These are phyloP conservation scores for Venturiaceae sp. DNA, from an alignment of 2,329 filamentous ascomycete species.

Conservation along the genomic window DNA sequence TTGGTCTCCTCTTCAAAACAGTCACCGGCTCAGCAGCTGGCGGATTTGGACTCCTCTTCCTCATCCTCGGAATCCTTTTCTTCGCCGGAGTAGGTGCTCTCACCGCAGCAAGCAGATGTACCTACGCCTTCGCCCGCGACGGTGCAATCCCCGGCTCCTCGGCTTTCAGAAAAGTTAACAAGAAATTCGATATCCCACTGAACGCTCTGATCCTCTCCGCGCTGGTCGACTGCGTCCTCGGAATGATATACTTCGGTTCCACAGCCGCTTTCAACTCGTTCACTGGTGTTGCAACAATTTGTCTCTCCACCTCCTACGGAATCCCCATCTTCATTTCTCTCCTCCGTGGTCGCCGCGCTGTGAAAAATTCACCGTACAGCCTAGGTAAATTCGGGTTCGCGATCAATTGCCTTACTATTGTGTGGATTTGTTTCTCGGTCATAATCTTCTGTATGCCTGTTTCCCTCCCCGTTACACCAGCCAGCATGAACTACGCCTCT, in stretches of 20 bases:
- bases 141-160: constrained; percentile 62
- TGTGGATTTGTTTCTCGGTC: constrained; percentile 61
- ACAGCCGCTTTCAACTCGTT: constrained; percentile 71
- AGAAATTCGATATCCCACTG: constrained; percentile 57
- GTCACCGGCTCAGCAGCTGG: constrained; percentile 64
- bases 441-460: constrained; percentile 67
- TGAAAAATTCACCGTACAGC: constrained; percentile 57
- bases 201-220: constrained; percentile 61
- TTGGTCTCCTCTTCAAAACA: constrained; percentile 65
- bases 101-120: constrained; percentile 65
- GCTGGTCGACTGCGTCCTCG: constrained; percentile 58
- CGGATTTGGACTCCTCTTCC: constrained; percentile 65
- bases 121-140: constrained; percentile 67
- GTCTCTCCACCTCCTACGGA: constrained; percentile 64
- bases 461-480: constrained; percentile 28
- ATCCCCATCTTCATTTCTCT: constrained; percentile 66
- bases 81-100: constrained; percentile 68
- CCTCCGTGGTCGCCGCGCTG: constrained; percentile 53
- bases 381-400: constrained; percentile 58
- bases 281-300: constrained; percentile 72
- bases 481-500: constrained; percentile 33
- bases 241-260: constrained; percentile 71
- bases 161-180: constrained; percentile 57
- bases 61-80: constrained; percentile 67
- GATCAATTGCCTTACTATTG: constrained; percentile 59